These are phyloP conservation scores for Gossypium mustelinum DNA, from an alignment of 345 rosid genomes.

Conservation along the genomic window DNA sequence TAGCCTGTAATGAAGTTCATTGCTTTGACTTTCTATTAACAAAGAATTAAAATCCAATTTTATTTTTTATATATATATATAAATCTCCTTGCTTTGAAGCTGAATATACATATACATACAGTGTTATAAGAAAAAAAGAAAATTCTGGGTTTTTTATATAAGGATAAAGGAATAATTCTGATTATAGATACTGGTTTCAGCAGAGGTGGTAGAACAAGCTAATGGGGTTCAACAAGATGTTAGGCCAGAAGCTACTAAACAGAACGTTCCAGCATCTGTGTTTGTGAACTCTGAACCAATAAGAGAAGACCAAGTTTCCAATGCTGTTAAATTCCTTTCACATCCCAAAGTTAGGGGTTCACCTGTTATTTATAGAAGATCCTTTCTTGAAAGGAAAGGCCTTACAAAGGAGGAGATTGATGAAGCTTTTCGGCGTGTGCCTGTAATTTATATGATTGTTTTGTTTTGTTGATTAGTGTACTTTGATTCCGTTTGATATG, in stretches of 20 bases:
- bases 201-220: conserved; percentile 41
- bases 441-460: conserved; percentile 42
- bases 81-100: neutral
- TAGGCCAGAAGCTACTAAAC: conserved; percentile 41
- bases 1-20: neutral
- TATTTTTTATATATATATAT: neutral
- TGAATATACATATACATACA: neutral
- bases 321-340: conserved; percentile 92
- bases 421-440: conserved; percentile 92
- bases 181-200: conserved; percentile 17
- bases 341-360: conserved; percentile 94
- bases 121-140: neutral
- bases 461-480: neutral
- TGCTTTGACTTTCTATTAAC: neutral
- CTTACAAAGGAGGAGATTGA: conserved; percentile 95
- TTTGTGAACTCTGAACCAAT: conserved; percentile 88
- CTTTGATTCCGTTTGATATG: neutral
- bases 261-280: conserved; percentile 46
- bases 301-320: conserved; percentile 89
- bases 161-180: neutral
- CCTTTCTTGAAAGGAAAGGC: conserved; percentile 95
- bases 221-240: conserved; percentile 49
- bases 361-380: conserved; percentile 81
- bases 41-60: neutral
- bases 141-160: neutral